These are phyloP conservation scores for Bromus sterilis DNA, from an alignment of 176 grass and related monocot species.

Conservation along the genomic window DNA sequence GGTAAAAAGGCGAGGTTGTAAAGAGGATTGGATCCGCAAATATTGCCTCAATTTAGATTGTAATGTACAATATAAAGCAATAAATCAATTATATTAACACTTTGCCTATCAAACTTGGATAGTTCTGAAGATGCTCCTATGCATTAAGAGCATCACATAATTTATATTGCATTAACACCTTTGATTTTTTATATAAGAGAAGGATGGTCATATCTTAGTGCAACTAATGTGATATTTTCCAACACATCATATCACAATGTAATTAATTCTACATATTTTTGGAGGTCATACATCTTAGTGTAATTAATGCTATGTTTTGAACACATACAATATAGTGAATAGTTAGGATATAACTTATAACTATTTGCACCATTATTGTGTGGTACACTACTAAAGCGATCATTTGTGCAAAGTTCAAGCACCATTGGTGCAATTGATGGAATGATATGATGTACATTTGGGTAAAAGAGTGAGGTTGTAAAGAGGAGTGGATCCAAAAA, in stretches of 20 bases:
- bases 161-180: not conserved
- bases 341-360: not conserved
- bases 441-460: too few relatives aligned
- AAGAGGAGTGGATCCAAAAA: too few relatives aligned
- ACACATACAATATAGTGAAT: not conserved
- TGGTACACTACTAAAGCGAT: too few relatives aligned
- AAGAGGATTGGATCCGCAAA: too few relatives aligned
- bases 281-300: not conserved
- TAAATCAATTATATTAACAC: not conserved
- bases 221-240: not conserved
- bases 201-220: not conserved
- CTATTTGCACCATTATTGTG: not conserved
- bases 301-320: not conserved
- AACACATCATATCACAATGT: not conserved
- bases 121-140: not conserved
- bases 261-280: not conserved
- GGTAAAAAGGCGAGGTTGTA: too few relatives aligned
- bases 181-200: not conserved
- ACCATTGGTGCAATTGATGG: too few relatives aligned
- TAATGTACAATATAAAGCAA: too few relatives aligned
- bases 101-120: not conserved
- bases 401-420: too few relatives aligned
- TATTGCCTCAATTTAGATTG: too few relatives aligned
- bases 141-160: not conserved
- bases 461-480: too few relatives aligned